phyloP scores from a whole-genome alignment of 306 rosid genomes.

The Cicer chorassanicum region DNA sequence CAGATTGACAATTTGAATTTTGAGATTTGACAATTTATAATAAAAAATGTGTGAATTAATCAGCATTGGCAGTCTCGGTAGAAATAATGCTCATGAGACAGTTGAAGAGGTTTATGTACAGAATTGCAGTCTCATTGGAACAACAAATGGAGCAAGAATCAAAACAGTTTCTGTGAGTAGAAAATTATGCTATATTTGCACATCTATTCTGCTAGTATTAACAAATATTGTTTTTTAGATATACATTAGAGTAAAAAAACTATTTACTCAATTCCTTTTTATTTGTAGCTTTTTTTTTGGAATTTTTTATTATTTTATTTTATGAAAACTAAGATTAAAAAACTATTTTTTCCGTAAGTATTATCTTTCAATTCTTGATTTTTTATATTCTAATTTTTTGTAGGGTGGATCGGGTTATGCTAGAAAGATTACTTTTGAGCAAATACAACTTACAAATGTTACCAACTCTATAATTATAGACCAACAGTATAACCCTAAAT shows the following conservation, averaged over 20 bases:
- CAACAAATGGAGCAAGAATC: constrained; percentile 57
- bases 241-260: too few species aligned
- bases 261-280: too few species aligned
- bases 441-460: constrained; percentile 18
- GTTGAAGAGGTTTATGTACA: constrained; percentile 47
- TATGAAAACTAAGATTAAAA: too few species aligned
- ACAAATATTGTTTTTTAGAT: too few species aligned
- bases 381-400: background rate
- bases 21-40: background rate
- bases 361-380: too few species aligned
- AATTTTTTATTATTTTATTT: too few species aligned
- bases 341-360: background rate
- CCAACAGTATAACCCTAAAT: constrained; percentile 4
- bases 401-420: constrained; percentile 59
- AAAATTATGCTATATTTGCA: too few species aligned
- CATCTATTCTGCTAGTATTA: background rate
- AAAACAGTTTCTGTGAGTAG: constrained; percentile 45
- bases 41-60: background rate
- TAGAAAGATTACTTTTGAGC: constrained; percentile 47
- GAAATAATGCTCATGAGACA: background rate
- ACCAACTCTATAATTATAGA: constrained; percentile 48
- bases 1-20: background rate
- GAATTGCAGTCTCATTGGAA: constrained; percentile 33
- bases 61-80: constrained; percentile 61
- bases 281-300: too few species aligned